These are phyloP conservation scores for Scutellaria minor DNA, from an alignment of 257 asterid genomes.

Conservation along the genomic window DNA sequence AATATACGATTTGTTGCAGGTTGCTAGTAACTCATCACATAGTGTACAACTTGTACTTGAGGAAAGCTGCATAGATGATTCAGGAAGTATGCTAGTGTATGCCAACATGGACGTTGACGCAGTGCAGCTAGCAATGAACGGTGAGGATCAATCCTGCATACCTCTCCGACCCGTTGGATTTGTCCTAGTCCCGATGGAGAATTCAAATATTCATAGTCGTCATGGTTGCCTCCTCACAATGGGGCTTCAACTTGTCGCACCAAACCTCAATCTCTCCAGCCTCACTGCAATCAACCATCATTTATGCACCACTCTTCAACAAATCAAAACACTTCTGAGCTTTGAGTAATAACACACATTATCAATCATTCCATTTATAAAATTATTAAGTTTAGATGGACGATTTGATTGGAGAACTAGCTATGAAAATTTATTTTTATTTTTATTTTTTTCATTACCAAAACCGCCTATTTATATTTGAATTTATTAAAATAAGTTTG, in stretches of 20 bases:
- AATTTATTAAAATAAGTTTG: too few species aligned
- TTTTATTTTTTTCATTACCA: too few species aligned
- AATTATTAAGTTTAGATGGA: too few species aligned
- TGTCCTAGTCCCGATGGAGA: conserved; percentile 45
- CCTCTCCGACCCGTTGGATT: conserved; percentile 92
- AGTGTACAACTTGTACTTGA: conserved; percentile 85
- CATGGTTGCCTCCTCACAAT: conserved; percentile 87
- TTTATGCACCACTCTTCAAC: conserved; percentile 70
- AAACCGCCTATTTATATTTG: too few species aligned
- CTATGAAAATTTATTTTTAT: too few species aligned
- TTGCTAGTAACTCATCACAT: conserved; percentile 94
- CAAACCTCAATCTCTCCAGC: conserved; percentile 79
- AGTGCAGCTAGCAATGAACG: conserved; percentile 84
- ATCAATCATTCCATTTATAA: too few species aligned
- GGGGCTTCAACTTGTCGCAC: conserved; percentile 75
- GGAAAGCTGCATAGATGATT: conserved; percentile 90
- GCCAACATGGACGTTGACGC: conserved; percentile 85
- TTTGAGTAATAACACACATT: too few species aligned
- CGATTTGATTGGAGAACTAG: too few species aligned
- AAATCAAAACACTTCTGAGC: conserved; percentile 47
- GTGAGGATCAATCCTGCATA: conserved; percentile 82
- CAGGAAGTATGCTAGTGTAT: conserved; percentile 84
- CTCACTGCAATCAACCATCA: conserved; percentile 80
- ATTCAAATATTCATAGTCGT: too few species aligned
- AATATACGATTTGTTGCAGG: conserved; percentile 39